Base-by-base conservation (phyloP, 768 basidiomycete species). In the Pleurotus cornucopiae region DNA sequence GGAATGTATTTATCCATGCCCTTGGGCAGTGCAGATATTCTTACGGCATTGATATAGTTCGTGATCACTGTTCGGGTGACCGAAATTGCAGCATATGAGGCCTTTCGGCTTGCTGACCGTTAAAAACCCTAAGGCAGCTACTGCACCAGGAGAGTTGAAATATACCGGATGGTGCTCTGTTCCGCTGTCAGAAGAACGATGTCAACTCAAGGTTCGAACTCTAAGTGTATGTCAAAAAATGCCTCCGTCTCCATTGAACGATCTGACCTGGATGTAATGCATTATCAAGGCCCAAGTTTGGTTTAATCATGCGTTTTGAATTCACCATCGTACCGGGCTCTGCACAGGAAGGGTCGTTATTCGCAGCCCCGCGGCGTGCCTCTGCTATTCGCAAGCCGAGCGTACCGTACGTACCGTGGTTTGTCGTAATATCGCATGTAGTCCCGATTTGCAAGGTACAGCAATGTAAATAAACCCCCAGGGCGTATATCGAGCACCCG, bases 331-430 rank as follows among this genome's bases (percentile, higher is more conserved):
- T 53, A 39, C 51, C 51, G 37, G 37, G 39, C 9, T 9, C 30
- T 34, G 30, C 51, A 52, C 49, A 53, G 51, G 39, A 53, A 53
- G 51, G 51, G 51, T 53, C 51, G 49, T 38, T 16, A n/a, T 25
- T 53, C 51, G n/a, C 34, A n/a, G 34, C 38, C 51, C 51, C 51
- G 51, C 51, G 51, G 51, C 51, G 39, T 40, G 6, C 51, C 41
- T 41, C 51, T 39, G 20, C 38, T 4, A 16, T 25, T 23, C 51
- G 34, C 51, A 34, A 37, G 48, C 30, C 48, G 23, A 49, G 14
- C 26, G 48, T 23, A 21, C 21, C 21, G 34, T 34, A 23, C 14
- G 51, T 41, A 53, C 51, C 39, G 20, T 30, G 34, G 25, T 51
- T n/a, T 6, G 20, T 38, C n/a, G 30, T 34, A 11, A 34, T 34